Conservation (phyloP, 768 basidiomycete species). For the Macrolepiota dolichaula region DNA sequence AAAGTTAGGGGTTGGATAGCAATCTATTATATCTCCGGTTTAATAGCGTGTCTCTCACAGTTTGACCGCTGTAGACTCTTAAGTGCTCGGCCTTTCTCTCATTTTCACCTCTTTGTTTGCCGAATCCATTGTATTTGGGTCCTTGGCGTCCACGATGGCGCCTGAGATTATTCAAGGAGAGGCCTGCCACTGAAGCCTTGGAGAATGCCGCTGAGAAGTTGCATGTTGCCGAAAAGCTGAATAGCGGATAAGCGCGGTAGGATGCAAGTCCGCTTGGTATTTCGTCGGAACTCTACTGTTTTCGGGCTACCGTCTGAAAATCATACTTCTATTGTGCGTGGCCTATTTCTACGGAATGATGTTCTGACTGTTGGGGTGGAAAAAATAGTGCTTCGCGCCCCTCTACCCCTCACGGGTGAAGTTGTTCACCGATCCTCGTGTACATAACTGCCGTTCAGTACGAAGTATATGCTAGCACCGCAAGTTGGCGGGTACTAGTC, state of each 20-base stretch:
- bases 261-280: too few species aligned
- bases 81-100: not conserved
- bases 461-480: too few species aligned
- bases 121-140: not conserved
- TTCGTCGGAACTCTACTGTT: too few species aligned
- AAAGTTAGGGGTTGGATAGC: not conserved
- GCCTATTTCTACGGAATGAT: too few species aligned
- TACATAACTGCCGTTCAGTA: too few species aligned
- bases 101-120: not conserved
- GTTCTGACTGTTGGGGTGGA: too few species aligned
- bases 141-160: not conserved
- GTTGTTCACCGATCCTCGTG: too few species aligned
- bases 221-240: not conserved
- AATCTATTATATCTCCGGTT: not conserved
- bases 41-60: not conserved
- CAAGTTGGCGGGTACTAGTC: too few species aligned
- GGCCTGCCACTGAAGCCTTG: not conserved
- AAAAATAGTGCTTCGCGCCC: too few species aligned
- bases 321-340: too few species aligned
- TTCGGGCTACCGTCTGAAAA: too few species aligned
- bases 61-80: not conserved
- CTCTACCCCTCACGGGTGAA: too few species aligned
- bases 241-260: not conserved
- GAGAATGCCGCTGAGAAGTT: not conserved
- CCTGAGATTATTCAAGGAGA: not conserved